These are phyloP conservation scores for Lachancea mirantina DNA, from an alignment of 805 yeast species.

Conservation along the genomic window DNA sequence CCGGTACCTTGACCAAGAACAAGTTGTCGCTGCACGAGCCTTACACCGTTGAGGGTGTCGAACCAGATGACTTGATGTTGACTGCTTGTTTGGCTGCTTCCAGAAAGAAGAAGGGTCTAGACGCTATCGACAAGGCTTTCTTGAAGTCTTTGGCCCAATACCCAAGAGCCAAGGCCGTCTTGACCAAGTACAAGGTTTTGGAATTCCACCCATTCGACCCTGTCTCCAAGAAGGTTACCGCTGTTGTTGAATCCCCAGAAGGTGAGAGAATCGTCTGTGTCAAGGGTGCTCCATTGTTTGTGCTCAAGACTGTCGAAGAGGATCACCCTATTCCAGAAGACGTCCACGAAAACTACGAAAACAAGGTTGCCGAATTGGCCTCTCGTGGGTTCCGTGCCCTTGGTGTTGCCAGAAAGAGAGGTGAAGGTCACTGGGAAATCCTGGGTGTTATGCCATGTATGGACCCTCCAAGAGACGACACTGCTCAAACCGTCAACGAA, in stretches of 20 bases:
- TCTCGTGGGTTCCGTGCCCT: conserved; percentile 97
- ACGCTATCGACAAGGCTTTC: conserved; percentile 96
- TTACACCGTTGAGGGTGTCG: conserved; percentile 96
- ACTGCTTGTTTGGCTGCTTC: conserved; percentile 98
- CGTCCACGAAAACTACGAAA: conserved; percentile 87
- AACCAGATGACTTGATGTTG: conserved; percentile 91
- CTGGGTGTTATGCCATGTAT: conserved; percentile 97
- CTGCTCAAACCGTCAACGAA: conserved; percentile 89
- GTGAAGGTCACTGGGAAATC: conserved; percentile 97
- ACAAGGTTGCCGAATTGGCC: conserved; percentile 96
- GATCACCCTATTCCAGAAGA: conserved; percentile 95
- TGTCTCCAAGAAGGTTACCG: conserved; percentile 93
- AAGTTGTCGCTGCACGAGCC: conserved; percentile 94
- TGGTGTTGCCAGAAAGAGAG: conserved; percentile 98
- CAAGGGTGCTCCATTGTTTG: conserved; percentile 97
- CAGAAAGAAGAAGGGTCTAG: conserved; percentile 96
- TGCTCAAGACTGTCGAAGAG: conserved; percentile 92
- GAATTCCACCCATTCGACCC: conserved; percentile 98
- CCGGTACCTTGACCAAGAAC: conserved; percentile 97
- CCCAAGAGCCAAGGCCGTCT: conserved; percentile 89
- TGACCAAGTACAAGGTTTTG: conserved; percentile 87
- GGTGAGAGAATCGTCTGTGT: conserved; percentile 94
- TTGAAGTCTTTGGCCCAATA: conserved; percentile 78
- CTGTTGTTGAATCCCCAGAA: conserved; percentile 90
- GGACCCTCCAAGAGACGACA: conserved; percentile 99